A percentile compares a stretch with the other conserved stretches of the same genome.
Evolutionary conservation across 108 stramenopile species (phyloP).

Genomic region (Cyclotella distinguenda): DNA sequence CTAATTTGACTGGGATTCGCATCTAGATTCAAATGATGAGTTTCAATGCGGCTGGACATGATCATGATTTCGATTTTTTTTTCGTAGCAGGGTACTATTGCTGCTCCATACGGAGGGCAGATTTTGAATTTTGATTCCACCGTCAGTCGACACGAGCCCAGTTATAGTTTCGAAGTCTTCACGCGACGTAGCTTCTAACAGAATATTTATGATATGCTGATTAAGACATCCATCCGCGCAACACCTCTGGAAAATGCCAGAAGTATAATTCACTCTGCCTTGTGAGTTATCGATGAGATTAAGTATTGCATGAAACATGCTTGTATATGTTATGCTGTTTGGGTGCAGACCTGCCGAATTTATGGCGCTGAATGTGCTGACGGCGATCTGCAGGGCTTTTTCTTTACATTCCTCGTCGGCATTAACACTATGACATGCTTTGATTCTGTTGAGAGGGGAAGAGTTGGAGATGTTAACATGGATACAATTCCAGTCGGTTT

Average conservation of each 20-base stretch:
- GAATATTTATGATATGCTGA: constrained; percentile 34
- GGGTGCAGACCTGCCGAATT: constrained; percentile 26
- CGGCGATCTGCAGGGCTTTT: constrained; percentile 38
- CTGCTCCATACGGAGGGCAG: constrained; percentile 37
- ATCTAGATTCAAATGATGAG: background rate
- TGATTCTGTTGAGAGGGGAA: constrained; percentile 15
- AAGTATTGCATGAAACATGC: constrained; percentile 36
- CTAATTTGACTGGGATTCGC: too few species aligned
- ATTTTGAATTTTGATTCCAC: background rate
- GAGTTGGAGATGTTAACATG: background rate
- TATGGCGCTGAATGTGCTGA: constrained; percentile 28
- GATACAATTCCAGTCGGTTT: background rate
- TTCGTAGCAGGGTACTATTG: too few species aligned
- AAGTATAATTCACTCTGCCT: constrained; percentile 12
- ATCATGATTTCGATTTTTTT: too few species aligned
- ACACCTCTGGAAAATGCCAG: constrained; percentile 27
- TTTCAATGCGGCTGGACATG: too few species aligned
- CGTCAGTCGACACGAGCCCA: constrained; percentile 1
- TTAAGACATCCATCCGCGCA: constrained; percentile 42
- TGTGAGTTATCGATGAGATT: constrained; percentile 25
- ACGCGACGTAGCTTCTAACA: constrained; percentile 16
- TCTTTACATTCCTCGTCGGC: constrained; percentile 14
- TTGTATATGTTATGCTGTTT: constrained; percentile 39
- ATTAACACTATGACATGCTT: constrained; percentile 23
- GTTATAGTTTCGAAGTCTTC: constrained; percentile 25